Percentiles rank a stretch among this genome's conserved stretches.
These are phyloP conservation scores for Pistacia vera DNA, from an alignment of 345 rosid genomes.

Conservation along the genomic window DNA sequence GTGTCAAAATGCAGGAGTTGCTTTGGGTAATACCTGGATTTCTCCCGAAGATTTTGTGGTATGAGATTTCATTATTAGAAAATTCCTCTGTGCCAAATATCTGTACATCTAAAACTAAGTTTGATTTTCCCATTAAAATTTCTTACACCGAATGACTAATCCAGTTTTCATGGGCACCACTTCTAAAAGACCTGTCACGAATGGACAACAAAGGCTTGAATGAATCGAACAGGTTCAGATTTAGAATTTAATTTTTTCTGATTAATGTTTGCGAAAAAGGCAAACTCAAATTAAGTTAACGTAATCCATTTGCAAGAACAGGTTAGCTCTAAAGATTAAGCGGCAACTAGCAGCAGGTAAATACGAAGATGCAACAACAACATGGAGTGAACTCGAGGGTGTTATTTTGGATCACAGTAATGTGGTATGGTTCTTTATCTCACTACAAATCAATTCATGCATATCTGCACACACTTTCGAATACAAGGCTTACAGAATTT, in stretches of 20 bases:
- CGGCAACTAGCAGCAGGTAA: constrained; percentile 36
- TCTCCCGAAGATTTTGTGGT: constrained; percentile 53
- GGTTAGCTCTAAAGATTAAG: constrained; percentile 34
- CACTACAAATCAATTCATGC: neutral
- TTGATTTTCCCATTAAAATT: neutral
- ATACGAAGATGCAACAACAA: constrained; percentile 28
- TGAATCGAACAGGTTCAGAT: constrained; percentile 34
- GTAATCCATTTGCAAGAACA: constrained; percentile 1
- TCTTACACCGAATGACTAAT: neutral
- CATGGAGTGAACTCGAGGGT: constrained; percentile 30
- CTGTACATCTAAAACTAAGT: neutral
- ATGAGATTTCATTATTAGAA: neutral
- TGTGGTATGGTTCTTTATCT: constrained; percentile 25
- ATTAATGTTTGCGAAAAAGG: neutral
- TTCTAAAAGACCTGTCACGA: constrained; percentile 46
- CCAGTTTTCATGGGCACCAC: constrained; percentile 52
- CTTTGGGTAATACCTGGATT: constrained; percentile 53
- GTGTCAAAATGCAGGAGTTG: constrained; percentile 34
- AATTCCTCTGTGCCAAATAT: too few relatives aligned
- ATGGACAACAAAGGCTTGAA: constrained; percentile 30
- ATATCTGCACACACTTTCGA: neutral
- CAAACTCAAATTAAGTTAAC: neutral
- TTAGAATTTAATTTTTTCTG: too few relatives aligned
- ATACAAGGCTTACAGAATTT: neutral
- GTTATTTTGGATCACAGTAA: constrained; percentile 23